These are phyloP conservation scores for Linum trigynum DNA, from an alignment of 345 rosid species.

Conservation along the genomic window DNA sequence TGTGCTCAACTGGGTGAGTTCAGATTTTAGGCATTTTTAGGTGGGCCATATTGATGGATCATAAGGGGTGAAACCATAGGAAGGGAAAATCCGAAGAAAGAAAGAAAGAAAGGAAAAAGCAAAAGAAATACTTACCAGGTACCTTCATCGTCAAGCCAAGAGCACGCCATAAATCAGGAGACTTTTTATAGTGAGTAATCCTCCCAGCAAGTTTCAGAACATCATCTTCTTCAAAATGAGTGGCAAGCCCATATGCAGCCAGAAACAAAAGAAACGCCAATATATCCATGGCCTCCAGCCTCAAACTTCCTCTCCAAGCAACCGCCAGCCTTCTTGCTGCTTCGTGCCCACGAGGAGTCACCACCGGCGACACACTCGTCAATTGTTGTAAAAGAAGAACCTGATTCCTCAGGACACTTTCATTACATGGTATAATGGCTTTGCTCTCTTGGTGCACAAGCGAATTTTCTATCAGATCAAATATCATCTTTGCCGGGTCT, in stretches of 20 bases:
- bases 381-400: conserved; percentile 28
- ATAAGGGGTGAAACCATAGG: no score
- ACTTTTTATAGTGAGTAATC: not conserved
- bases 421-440: conserved; percentile 14
- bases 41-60: not conserved
- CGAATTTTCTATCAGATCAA: not conserved
- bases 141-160: conserved; percentile 4
- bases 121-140: not conserved
- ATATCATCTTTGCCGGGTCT: not conserved
- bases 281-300: conserved; percentile 5
- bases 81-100: no score
- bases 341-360: conserved; percentile 18
- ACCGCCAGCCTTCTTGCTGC: conserved; percentile 23
- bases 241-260: not conserved
- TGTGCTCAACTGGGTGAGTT: no score
- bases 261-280: conserved; percentile 3
- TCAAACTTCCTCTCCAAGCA: conserved; percentile 20
- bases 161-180: conserved; percentile 5
- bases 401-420: conserved; percentile 7
- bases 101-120: not conserved
- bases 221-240: not conserved
- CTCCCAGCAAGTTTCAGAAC: not conserved
- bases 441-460: conserved; percentile 5
- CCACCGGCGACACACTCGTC: conserved; percentile 15
- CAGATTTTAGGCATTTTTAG: no score